These are phyloP conservation scores for Chrysanthemum makinoi DNA, from an alignment of 129 eudicot genomes.

Conservation along the genomic window DNA sequence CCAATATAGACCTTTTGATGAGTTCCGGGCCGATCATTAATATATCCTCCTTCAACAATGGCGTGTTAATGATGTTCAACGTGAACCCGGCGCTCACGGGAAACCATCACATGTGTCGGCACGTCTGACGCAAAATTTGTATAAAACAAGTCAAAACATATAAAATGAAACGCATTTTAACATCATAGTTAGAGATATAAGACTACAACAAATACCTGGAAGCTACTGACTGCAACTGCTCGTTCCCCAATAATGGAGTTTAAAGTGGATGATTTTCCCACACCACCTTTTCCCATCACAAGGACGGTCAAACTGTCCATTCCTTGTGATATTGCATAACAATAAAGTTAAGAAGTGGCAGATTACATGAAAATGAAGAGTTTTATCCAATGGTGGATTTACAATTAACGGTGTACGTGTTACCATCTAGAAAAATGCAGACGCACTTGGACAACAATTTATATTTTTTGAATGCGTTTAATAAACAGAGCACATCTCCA, in stretches of 20 bases:
- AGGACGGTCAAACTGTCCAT: conserved; percentile 77
- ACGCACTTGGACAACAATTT: too few relatives aligned
- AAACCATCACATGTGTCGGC: conserved; percentile 83
- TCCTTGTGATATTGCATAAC: conserved; percentile 34
- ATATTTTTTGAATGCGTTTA: too few relatives aligned
- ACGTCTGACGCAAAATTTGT: conserved; percentile 57
- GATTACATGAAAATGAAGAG: too few relatives aligned
- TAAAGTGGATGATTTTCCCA: conserved; percentile 87
- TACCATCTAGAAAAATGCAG: too few relatives aligned
- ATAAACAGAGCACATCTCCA: too few relatives aligned
- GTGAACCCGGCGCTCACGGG: conserved; percentile 80
- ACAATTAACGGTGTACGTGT: too few relatives aligned
- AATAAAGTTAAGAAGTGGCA: conserved; percentile 9
- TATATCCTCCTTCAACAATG: conserved; percentile 94
- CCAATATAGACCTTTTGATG: conserved; percentile 64
- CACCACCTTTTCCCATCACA: conserved; percentile 98
- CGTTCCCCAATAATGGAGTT: conserved; percentile 88
- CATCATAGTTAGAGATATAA: conserved; percentile 4
- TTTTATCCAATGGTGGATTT: too few relatives aligned
- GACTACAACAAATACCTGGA: conserved; percentile 52
- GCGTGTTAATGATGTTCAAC: conserved; percentile 82
- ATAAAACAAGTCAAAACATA: background rate
- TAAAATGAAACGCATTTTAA: background rate
- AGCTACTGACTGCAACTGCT: conserved; percentile 76
- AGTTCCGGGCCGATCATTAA: conserved; percentile 63